Percentiles rank a stretch among this genome's conserved stretches.
phyloP scores from a whole-genome alignment of 495 filamentous ascomycete species.

The Cercophora newfieldiana region DNA sequence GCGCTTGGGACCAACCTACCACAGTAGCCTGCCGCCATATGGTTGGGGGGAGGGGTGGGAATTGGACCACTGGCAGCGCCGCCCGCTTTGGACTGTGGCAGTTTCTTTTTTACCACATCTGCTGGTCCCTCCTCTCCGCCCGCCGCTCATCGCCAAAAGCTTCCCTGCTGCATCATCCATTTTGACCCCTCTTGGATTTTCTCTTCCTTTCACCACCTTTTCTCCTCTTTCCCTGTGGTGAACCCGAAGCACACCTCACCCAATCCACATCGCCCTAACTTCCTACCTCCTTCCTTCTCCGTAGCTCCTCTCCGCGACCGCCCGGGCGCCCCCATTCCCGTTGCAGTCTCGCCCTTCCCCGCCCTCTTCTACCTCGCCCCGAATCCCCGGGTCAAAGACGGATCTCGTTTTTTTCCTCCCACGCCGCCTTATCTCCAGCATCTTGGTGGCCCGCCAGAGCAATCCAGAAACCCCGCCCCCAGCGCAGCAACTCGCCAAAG shows the following conservation, averaged over 20 bases:
- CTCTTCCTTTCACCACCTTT: constrained; percentile 29
- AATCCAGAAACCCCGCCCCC: constrained; percentile 17
- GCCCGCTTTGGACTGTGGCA: constrained; percentile 16
- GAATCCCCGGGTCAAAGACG: constrained; percentile 13
- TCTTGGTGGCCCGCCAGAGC: constrained; percentile 17
- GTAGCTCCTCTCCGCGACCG: constrained; percentile 7
- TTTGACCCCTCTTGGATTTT: constrained; percentile 26
- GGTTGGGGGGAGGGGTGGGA: not conserved
- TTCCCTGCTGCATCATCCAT: constrained; percentile 20
- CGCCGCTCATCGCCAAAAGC: constrained; percentile 17
- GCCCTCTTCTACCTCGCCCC: constrained; percentile 8
- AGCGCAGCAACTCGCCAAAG: constrained; percentile 17
- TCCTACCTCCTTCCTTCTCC: not conserved
- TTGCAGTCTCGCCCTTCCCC: not conserved
- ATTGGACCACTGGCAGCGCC: constrained; percentile 8
- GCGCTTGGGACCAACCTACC: not conserved
- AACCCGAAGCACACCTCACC: constrained; percentile 10
- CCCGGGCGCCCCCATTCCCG: not conserved
- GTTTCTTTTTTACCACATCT: constrained; percentile 13
- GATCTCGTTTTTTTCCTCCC: constrained; percentile 14
- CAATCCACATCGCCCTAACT: constrained; percentile 7
- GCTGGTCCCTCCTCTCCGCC: constrained; percentile 1
- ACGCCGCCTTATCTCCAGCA: constrained; percentile 19
- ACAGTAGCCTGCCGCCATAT: not conserved
- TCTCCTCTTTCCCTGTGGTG: not conserved